Evolutionary conservation across 805 yeast genomes (phyloP), one percentile per base, ranked within the genome.

Genomic region (Saccharomycopsis schoenii): DNA sequence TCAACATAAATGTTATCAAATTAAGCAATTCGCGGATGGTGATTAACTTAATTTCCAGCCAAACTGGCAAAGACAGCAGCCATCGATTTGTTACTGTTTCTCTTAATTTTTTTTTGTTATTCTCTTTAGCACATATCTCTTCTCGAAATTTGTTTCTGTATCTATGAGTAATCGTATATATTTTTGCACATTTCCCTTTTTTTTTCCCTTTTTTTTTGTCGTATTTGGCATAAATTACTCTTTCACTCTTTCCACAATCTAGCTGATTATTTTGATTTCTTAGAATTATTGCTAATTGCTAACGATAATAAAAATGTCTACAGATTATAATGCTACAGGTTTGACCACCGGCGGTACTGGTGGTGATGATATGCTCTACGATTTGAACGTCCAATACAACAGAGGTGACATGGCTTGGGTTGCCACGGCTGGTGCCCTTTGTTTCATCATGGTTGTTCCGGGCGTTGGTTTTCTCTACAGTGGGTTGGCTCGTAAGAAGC

Each of bases 391-490:
- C 10, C 85, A 81, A 68, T 91, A 80, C 70, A 87, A 85, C 64
- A 76, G 76, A 54, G 96, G 86, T 57, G 89, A 89, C 71, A 86
- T 88, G 89, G 89, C 83, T 4, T 91, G 96, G 96, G 80, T 90
- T 61, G 89, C 85, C 71, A 80, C 82, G 5, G 80, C 89, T n/a
- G 85, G 84, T 9, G 85, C 82, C 24, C 79, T 94, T 62, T 98
- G 93, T 64, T 92, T 96, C 91, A 83, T 93, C 68, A 94, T 93
- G 97, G 60, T 64, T 42, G 76, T 91, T 67, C 97, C 98, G 42
- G 99, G 99, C 64, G 86, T 94, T 59, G 99, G 98, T 64, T 75
- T 94, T 60, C 77, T 93, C 65, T 93, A 93, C 75, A 89, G 97
- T 41, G 99, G 99, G 66, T 76, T 94, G 64, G 85, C 97, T 15